Evolutionary conservation across 2,329 filamentous ascomycete species (phyloP), one percentile per base, ranked within the genome.

Genomic region (Biscogniauxia marginata): DNA sequence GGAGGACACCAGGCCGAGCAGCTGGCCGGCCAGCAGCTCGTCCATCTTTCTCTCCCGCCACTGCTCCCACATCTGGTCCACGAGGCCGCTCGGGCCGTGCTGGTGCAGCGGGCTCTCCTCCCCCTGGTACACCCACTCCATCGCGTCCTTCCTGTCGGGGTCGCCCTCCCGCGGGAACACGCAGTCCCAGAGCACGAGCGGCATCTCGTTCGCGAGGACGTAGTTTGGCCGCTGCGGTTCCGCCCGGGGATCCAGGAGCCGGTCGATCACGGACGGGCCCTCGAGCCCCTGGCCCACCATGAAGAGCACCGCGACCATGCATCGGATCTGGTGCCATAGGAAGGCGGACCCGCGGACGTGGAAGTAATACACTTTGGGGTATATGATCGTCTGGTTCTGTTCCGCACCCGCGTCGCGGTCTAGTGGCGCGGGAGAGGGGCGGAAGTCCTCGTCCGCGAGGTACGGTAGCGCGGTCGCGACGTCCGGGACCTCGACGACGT

Each of bases 311-410:
- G 88, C 85, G n/a, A 96, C 87, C 84, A 99, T 93, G 76, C 93
- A 91, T 21, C 95, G 87, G 64, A 99, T 96, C 76, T 99, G 95
- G 75, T 99, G 95, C 95, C 95, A 99, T 48, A 99, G 77, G 73
- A 99, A 99, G 1, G 93, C 95, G 7, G 89, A 92, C 19, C 95
- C 95, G 64, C 93, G 86, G 44, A 99, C 86, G 56, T 88, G 87
- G 73, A 99, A 96, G 59, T 88, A 87, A 76, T 96, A 98, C 13
- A 97, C 83, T 68, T 91, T 90, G 6, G 86, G 81, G 53, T 73
- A 68, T 5, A 57, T 59, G 4, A 57, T 46, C 16, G 11, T 16
- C 9, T 18, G 55, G 2, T 51, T 57, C 18, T 52, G 58, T 30
- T 55, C 39, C 3, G 46, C 25, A 5, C 25, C 34, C n/a, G 50